Evolutionary conservation across 805 yeast genomes (phyloP).

Genomic region (Wilhelminamyces savonicus): DNA sequence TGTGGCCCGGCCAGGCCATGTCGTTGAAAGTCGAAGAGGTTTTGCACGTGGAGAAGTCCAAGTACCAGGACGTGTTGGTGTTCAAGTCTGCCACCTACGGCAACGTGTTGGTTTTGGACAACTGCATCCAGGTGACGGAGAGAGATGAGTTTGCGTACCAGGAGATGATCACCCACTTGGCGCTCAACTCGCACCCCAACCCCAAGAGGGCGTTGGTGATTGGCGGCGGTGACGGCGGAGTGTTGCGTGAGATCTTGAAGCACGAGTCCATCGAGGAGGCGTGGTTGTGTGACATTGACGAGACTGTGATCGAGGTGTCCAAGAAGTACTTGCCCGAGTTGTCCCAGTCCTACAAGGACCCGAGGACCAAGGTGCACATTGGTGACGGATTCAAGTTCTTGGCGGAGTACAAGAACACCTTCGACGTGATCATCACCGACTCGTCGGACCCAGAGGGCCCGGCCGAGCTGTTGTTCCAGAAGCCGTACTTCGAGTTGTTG

Average conservation of each 20-base stretch:
- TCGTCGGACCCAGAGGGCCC: slow-evolving; percentile 96
- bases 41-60: slow-evolving; percentile 76
- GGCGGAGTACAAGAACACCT: slow-evolving; percentile 53
- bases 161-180: slow-evolving; percentile 96
- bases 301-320: slow-evolving; percentile 80
- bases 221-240: slow-evolving; percentile 99
- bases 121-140: slow-evolving; percentile 93
- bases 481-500: slow-evolving; percentile 81
- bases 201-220: slow-evolving; percentile 91
- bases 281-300: slow-evolving; percentile 91
- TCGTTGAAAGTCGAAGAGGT: slow-evolving; percentile 81
- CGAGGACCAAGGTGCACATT: slow-evolving; percentile 83
- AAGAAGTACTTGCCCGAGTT: slow-evolving; percentile 83
- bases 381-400: slow-evolving; percentile 98
- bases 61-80: slow-evolving; percentile 89
- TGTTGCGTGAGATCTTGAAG: slow-evolving; percentile 87
- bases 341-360: slow-evolving; percentile 79
- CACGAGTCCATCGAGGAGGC: slow-evolving; percentile 85
- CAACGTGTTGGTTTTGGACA: slow-evolving; percentile 89
- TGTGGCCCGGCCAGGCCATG: slow-evolving; percentile 99
- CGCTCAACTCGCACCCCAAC: slow-evolving; percentile 86
- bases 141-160: slow-evolving; percentile 97
- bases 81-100: slow-evolving; percentile 93
- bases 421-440: slow-evolving; percentile 84
- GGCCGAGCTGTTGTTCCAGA: slow-evolving; percentile 86